phyloP scores from a whole-genome alignment of 495 filamentous ascomycete species.

The Daldinia concentrica region DNA sequence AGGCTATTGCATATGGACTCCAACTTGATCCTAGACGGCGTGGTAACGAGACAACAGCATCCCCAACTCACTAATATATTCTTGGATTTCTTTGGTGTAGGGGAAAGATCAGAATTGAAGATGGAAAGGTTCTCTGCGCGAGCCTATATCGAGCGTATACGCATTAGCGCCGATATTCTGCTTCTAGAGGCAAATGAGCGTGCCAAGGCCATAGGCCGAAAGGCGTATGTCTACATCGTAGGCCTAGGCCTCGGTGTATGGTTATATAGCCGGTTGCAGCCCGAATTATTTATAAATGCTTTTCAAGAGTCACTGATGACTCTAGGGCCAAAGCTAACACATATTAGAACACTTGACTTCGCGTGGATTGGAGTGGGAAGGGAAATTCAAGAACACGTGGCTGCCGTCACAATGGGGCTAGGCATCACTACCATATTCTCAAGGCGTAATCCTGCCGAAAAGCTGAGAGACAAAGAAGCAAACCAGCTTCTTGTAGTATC shows the following conservation, averaged over 20 bases:
- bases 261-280: conserved; percentile 25
- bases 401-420: not conserved
- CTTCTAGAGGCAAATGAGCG: conserved; percentile 46
- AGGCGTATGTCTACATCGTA: conserved; percentile 51
- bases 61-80: conserved; percentile 36
- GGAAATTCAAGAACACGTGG: not conserved
- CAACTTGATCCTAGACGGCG: conserved; percentile 11
- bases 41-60: conserved; percentile 2
- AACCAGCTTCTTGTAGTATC: conserved; percentile 48
- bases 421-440: conserved; percentile 44
- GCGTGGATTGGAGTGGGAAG: conserved; percentile 11
- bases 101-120: not conserved
- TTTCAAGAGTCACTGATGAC: conserved; percentile 16
- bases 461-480: conserved; percentile 25
- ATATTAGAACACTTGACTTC: conserved; percentile 37
- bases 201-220: conserved; percentile 34
- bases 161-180: conserved; percentile 43
- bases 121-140: conserved; percentile 17
- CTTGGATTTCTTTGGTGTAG: conserved; percentile 29
- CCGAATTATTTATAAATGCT: conserved; percentile 39
- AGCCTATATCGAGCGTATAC: conserved; percentile 46
- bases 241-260: conserved; percentile 53
- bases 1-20: conserved; percentile 39
- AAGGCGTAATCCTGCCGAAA: conserved; percentile 46
- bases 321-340: not conserved